Conservation (phyloP, 176 grass and related monocot species). For the Triticum urartu region DNA sequence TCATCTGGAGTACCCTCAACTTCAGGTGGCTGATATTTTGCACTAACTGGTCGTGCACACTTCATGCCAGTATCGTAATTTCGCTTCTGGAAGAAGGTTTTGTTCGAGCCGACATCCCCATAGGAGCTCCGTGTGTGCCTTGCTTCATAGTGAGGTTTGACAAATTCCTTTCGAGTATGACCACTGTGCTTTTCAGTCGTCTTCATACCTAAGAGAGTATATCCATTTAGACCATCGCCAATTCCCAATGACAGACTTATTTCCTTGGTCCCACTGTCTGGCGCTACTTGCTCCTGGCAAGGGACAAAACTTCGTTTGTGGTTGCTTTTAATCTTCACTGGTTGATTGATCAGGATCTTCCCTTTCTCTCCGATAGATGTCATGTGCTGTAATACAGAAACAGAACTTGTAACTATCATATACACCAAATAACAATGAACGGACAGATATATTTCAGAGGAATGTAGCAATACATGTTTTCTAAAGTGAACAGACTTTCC, state of each 20-base stretch:
- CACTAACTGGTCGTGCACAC: background rate
- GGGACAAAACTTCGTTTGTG: slow-evolving; percentile 22
- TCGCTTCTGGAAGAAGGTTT: background rate
- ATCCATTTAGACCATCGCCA: background rate
- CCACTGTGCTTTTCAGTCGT: slow-evolving; percentile 20
- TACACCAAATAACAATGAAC: slow-evolving; percentile 1
- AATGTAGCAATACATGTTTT: background rate
- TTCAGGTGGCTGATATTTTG: slow-evolving; percentile 21
- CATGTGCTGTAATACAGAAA: slow-evolving; percentile 23
- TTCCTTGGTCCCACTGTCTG: slow-evolving; percentile 13
- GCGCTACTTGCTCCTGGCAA: slow-evolving; percentile 16
- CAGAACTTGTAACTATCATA: background rate
- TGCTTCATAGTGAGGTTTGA: background rate
- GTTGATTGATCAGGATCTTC: background rate
- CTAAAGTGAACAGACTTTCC: background rate
- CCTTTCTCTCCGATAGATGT: slow-evolving; percentile 15
- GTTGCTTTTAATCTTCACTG: background rate
- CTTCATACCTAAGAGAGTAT: slow-evolving; percentile 1
- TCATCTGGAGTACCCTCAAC: slow-evolving; percentile 1
- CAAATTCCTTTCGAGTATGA: slow-evolving; percentile 8
- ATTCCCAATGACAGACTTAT: background rate
- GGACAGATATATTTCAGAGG: background rate
- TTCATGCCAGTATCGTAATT: slow-evolving; percentile 16
- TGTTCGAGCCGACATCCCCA: slow-evolving; percentile 30
- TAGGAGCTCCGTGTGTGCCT: slow-evolving; percentile 10